Conservation (phyloP, 495 filamentous ascomycete genomes). For the Penicillium daleae region DNA sequence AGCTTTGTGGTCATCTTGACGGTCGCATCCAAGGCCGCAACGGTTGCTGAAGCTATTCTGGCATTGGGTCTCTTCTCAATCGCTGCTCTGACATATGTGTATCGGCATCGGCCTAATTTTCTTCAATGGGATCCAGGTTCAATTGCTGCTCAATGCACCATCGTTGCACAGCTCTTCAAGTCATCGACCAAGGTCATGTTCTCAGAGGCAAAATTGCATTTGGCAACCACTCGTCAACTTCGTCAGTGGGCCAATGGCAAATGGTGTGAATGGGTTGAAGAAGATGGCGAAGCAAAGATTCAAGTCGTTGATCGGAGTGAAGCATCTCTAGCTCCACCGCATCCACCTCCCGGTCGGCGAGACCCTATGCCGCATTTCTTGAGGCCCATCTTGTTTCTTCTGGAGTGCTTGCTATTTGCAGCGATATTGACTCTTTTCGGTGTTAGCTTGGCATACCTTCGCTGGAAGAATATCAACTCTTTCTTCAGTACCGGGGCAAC, state of each 20-base stretch:
- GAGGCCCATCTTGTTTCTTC: constrained; percentile 23
- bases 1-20: constrained; percentile 10
- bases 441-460: constrained; percentile 14
- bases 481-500: constrained; percentile 9
- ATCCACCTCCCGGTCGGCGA: constrained; percentile 1
- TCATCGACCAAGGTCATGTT: constrained; percentile 7
- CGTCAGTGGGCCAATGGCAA: constrained; percentile 22
- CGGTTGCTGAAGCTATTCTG: constrained; percentile 20
- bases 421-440: constrained; percentile 20
- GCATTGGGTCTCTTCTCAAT: neutral
- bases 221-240: constrained; percentile 28
- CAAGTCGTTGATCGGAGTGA: constrained; percentile 14
- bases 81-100: constrained; percentile 7
- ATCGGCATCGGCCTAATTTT: constrained; percentile 19
- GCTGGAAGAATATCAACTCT: constrained; percentile 17
- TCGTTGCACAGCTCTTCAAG: constrained; percentile 20
- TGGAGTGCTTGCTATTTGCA: constrained; percentile 25
- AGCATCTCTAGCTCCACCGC: neutral
- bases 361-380: constrained; percentile 34
- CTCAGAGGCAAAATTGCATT: constrained; percentile 12
- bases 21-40: constrained; percentile 20
- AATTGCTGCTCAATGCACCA: constrained; percentile 27
- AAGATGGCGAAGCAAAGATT: constrained; percentile 9
- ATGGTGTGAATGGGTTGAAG: constrained; percentile 23
- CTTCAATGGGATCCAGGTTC: constrained; percentile 22